These are phyloP conservation scores for Sideroxylon spinosum DNA, from an alignment of 179 eudicot species.

Conservation along the genomic window DNA sequence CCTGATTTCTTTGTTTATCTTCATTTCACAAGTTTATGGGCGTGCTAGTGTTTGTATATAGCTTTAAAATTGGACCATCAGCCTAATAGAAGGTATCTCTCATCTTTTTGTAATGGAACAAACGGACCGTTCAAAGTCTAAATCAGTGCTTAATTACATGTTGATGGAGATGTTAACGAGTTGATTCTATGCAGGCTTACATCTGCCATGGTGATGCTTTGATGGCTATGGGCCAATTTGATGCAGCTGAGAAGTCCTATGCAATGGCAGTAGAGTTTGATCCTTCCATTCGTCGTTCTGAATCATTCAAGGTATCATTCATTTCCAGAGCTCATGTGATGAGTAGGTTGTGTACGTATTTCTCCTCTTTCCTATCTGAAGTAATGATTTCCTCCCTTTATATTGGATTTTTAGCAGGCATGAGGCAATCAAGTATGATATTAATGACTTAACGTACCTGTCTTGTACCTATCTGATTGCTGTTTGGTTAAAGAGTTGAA, in stretches of 20 bases:
- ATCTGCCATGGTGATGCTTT: slow-evolving; percentile 77
- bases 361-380: not conserved
- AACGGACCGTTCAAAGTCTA: not conserved
- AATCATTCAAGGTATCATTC: slow-evolving; percentile 66
- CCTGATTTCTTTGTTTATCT: not conserved
- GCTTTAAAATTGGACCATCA: not conserved
- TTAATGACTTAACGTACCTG: not conserved
- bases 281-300: slow-evolving; percentile 65
- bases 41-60: not conserved
- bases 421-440: not conserved
- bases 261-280: slow-evolving; percentile 55
- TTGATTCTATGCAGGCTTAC: slow-evolving; percentile 54
- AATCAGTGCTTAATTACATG: not conserved
- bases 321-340: not conserved
- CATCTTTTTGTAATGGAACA: not conserved
- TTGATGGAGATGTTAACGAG: not conserved
- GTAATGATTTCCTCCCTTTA: not conserved
- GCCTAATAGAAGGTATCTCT: not conserved
- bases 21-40: not conserved
- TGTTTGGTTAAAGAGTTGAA: too few species aligned
- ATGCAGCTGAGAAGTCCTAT: slow-evolving; percentile 59
- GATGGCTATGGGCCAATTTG: slow-evolving; percentile 55
- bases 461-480: not conserved
- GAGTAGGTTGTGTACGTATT: not conserved
- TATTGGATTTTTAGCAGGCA: not conserved